Conservation (phyloP, 352 stramenopile genomes). For the Globisporangium polare region DNA sequence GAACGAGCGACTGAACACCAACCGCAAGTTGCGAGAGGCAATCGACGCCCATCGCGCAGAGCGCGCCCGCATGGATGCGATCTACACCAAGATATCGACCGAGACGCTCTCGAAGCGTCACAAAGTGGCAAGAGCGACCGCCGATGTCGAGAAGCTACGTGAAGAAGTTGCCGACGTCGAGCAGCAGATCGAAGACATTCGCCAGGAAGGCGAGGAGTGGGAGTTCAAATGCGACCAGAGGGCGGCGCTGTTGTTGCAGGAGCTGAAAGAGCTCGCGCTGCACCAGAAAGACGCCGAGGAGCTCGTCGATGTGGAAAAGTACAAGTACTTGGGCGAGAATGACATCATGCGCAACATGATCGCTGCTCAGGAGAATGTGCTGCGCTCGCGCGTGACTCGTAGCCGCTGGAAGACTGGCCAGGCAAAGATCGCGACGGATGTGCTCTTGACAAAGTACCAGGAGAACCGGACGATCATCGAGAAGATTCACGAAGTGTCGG, state of each 20-base stretch:
- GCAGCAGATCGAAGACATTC: constrained; percentile 54
- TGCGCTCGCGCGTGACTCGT: constrained; percentile 47
- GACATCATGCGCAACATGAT: constrained; percentile 61
- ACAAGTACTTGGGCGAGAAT: constrained; percentile 71
- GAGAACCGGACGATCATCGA: constrained; percentile 80
- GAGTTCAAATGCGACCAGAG: constrained; percentile 54
- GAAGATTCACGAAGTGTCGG: constrained; percentile 78
- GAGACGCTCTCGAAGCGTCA: constrained; percentile 56
- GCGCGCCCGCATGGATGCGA: constrained; percentile 62
- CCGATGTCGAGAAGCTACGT: constrained; percentile 55
- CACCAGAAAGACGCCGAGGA: constrained; percentile 52
- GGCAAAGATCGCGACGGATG: constrained; percentile 57
- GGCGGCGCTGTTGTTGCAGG: constrained; percentile 46
- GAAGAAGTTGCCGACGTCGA: constrained; percentile 51
- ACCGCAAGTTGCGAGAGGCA: constrained; percentile 52
- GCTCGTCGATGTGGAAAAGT: constrained; percentile 47
- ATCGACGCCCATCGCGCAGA: constrained; percentile 73
- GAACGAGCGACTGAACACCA: constrained; percentile 73
- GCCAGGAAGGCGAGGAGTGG: constrained; percentile 55
- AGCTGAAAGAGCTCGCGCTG: constrained; percentile 67
- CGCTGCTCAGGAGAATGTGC: constrained; percentile 41
- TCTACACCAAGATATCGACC: constrained; percentile 69
- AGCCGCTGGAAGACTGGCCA: constrained; percentile 72
- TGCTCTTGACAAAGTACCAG: constrained; percentile 70
- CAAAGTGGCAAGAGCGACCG: constrained; percentile 37